Evolutionary conservation across 2,329 filamentous ascomycete species (phyloP), one percentile per base, ranked within the genome.

Genomic region (Aplosporella prunicola): DNA sequence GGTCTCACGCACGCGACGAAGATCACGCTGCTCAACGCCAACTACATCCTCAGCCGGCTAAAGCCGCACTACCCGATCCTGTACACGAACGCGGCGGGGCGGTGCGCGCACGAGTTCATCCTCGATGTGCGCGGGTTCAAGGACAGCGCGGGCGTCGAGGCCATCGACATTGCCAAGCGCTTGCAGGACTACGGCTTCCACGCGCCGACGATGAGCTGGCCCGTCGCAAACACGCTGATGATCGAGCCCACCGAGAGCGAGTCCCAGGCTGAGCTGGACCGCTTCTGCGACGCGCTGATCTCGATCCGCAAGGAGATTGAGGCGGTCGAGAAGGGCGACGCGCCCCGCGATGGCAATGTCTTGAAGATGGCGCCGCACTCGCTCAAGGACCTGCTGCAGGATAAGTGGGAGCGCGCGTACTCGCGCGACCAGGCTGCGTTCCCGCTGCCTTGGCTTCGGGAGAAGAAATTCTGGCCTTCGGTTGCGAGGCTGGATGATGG

Each of bases 181-280:
- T 76, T 96, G 14, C 88, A 95, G 63, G 89, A 96, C 58, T 96
- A 93, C 57, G 89, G 89, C 27, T 96, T 96, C 75, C 89, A 96
- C 62, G 84, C 88, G 1, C 89, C 89, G 0, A 96, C 89, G 36
- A 95, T 96, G 89, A 87, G 80, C 57, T 95, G 85, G 84, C 89
- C 89, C 2, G 87, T 96, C 2, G 75, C 85, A 35, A 93, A 93
- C 64, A 95, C 89, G 1, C 76, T 96, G 29, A 96, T 96, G 89
- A 93, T 96, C 47, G 89, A 96, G 67, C 89, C 89, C 2, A 96
- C 89, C 0, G 89, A 95, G 65, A 88, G 81, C 10, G 89, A 96
- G 68, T 84, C 76, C 62, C 88, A 91, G 60, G 81, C 81, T 45
- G 89, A 96, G 68, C 75, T 96, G 2, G 89, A 95, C 61, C 80